A percentile compares a stretch with the other conserved stretches of the same genome.
Conservation (phyloP, 495 filamentous ascomycete species). For the Lasiosphaeriaceae sp. region DNA sequence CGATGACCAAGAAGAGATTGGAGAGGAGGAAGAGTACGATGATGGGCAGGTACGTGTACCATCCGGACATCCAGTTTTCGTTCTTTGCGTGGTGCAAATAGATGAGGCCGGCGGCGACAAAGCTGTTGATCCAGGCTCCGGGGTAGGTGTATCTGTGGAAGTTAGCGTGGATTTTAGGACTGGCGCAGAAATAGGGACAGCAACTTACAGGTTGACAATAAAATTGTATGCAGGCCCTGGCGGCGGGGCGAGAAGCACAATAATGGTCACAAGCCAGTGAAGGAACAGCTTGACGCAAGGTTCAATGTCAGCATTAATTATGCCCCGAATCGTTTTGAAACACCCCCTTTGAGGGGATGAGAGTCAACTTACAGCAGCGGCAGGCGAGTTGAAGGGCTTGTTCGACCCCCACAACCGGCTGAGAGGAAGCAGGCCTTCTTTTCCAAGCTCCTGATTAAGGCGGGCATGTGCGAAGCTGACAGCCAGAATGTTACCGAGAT, state of each 20-base stretch:
- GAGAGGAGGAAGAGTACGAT: conserved; percentile 44
- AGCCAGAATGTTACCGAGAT: conserved; percentile 56
- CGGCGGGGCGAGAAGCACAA: conserved; percentile 47
- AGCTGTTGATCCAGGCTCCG: conserved; percentile 47
- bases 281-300: conserved; percentile 47
- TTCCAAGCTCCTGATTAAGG: conserved; percentile 65
- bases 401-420: conserved; percentile 45
- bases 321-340: conserved; percentile 17
- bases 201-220: conserved; percentile 45
- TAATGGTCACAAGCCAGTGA: conserved; percentile 47
- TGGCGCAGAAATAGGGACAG: conserved; percentile 20
- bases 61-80: conserved; percentile 41
- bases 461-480: conserved; percentile 53
- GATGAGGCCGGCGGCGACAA: conserved; percentile 53
- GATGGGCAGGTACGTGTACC: conserved; percentile 44
- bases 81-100: conserved; percentile 38
- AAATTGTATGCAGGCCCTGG: conserved; percentile 44
- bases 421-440: conserved; percentile 62
- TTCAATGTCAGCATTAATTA: conserved; percentile 35
- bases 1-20: conserved; percentile 47
- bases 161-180: background rate
- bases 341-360: conserved; percentile 39
- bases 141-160: conserved; percentile 44
- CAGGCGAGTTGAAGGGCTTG: conserved; percentile 44
- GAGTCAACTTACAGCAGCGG: conserved; percentile 32